A percentile compares a stretch with the other conserved stretches of the same genome.
Evolutionary conservation across 2,329 filamentous ascomycete genomes (phyloP).

Genomic region (Calonectria naviculata): DNA sequence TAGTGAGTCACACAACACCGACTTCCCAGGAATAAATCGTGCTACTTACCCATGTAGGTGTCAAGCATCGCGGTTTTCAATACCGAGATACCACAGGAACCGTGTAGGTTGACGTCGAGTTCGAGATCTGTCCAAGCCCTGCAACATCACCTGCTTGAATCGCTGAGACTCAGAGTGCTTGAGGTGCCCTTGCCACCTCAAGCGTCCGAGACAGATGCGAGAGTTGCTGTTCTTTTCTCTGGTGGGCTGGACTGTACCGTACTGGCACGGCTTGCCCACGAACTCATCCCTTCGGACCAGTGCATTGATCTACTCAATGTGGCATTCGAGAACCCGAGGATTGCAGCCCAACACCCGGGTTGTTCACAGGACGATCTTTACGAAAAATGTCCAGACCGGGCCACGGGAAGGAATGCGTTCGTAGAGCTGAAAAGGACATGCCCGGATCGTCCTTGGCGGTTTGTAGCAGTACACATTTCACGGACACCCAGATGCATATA

Average conservation of each 20-base stretch:
- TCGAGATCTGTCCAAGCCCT: constrained; percentile 66
- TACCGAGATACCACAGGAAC: constrained; percentile 51
- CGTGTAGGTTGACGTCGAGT: constrained; percentile 26
- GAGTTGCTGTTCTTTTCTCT: constrained; percentile 88
- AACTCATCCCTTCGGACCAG: constrained; percentile 76
- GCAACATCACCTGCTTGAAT: constrained; percentile 65
- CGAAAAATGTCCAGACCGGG: constrained; percentile 89
- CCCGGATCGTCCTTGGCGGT: constrained; percentile 80
- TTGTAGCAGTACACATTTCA: constrained; percentile 70
- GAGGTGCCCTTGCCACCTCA: constrained; percentile 71
- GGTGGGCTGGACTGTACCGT: constrained; percentile 94
- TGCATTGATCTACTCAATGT: constrained; percentile 92
- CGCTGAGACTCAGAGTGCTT: constrained; percentile 72
- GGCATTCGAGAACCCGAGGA: constrained; percentile 92
- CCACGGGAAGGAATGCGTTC: constrained; percentile 85
- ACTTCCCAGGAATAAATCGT: constrained; percentile 38
- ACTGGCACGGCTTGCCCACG: constrained; percentile 82
- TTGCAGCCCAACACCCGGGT: constrained; percentile 65
- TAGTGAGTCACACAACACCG: constrained; percentile 53
- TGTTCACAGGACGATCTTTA: constrained; percentile 61
- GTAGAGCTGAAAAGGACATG: constrained; percentile 79
- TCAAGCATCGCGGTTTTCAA: constrained; percentile 67
- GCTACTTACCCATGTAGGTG: constrained; percentile 61
- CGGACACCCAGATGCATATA: neutral
- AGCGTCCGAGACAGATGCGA: constrained; percentile 52